These are phyloP conservation scores for Penicillium sclerotiorum DNA, from an alignment of 2,329 filamentous ascomycete species.

Conservation along the genomic window DNA sequence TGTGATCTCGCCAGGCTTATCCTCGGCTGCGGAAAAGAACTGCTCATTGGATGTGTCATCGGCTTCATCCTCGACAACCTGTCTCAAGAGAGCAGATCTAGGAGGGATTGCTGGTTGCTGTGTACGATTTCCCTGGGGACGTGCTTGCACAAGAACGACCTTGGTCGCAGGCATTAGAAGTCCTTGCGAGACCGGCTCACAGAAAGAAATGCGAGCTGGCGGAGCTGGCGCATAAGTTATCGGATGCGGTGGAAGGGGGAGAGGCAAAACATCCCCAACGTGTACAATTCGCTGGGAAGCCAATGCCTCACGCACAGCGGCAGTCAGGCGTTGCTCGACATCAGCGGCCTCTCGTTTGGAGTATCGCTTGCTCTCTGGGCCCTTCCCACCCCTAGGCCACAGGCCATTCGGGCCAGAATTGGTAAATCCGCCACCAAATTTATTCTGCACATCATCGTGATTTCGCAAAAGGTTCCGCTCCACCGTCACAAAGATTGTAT, in stretches of 20 bases:
- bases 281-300: conserved; percentile 76
- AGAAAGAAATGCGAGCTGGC: conserved; percentile 86
- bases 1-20: conserved; percentile 55
- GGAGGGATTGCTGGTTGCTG: conserved; percentile 51
- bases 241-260: conserved; percentile 76
- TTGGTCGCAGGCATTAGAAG: conserved; percentile 75
- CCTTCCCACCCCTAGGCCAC: conserved; percentile 38
- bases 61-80: conserved; percentile 61
- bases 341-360: conserved; percentile 39
- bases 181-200: conserved; percentile 91
- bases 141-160: conserved; percentile 71
- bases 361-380: conserved; percentile 33
- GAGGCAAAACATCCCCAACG: conserved; percentile 76
- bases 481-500: conserved; percentile 83
- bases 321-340: conserved; percentile 62
- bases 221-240: conserved; percentile 83
- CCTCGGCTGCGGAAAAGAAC: conserved; percentile 90
- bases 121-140: conserved; percentile 43
- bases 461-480: conserved; percentile 79
- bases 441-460: conserved; percentile 79
- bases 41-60: conserved; percentile 87
- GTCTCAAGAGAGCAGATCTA: conserved; percentile 59
- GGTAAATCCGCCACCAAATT: conserved; percentile 70
- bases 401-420: conserved; percentile 44
- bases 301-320: conserved; percentile 74